Conservation (phyloP, 179 eudicot genomes). For the Corrigiola litoralis region DNA sequence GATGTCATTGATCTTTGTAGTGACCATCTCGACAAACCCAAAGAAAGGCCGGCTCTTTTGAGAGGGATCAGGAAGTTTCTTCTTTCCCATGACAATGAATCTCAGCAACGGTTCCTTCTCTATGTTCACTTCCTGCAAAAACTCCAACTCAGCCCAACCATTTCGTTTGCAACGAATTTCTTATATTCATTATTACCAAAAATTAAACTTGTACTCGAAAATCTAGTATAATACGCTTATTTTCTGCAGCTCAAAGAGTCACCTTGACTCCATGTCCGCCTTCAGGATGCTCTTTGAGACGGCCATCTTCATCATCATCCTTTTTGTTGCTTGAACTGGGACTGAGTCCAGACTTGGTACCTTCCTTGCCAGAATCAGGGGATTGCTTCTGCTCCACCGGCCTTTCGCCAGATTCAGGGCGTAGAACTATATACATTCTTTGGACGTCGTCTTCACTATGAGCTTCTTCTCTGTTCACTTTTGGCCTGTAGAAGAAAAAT, state of each 20-base stretch:
- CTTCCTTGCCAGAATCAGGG: slow-evolving; percentile 50
- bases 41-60: slow-evolving; percentile 51
- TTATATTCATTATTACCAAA: background rate
- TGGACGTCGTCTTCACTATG: slow-evolving; percentile 59
- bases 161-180: too few species aligned
- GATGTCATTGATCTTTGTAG: slow-evolving; percentile 45
- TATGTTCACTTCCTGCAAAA: slow-evolving; percentile 49
- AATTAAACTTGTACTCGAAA: background rate
- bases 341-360: slow-evolving; percentile 18
- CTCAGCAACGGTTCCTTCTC: slow-evolving; percentile 48
- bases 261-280: slow-evolving; percentile 42
- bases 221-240: background rate
- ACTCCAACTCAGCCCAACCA: background rate
- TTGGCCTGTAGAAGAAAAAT: slow-evolving; percentile 80
- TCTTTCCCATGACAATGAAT: slow-evolving; percentile 58
- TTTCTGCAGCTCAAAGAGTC: too few species aligned
- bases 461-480: slow-evolving; percentile 66
- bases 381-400: slow-evolving; percentile 47
- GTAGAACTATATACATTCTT: slow-evolving; percentile 53
- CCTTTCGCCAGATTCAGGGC: slow-evolving; percentile 57
- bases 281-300: slow-evolving; percentile 22
- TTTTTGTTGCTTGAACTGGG: slow-evolving; percentile 16
- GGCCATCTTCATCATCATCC: slow-evolving; percentile 12
- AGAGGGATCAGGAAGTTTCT: slow-evolving; percentile 58
- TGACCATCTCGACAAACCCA: slow-evolving; percentile 81